Evolutionary conservation across 179 eudicot genomes (phyloP).

Genomic region (Gypsophila paniculata): DNA sequence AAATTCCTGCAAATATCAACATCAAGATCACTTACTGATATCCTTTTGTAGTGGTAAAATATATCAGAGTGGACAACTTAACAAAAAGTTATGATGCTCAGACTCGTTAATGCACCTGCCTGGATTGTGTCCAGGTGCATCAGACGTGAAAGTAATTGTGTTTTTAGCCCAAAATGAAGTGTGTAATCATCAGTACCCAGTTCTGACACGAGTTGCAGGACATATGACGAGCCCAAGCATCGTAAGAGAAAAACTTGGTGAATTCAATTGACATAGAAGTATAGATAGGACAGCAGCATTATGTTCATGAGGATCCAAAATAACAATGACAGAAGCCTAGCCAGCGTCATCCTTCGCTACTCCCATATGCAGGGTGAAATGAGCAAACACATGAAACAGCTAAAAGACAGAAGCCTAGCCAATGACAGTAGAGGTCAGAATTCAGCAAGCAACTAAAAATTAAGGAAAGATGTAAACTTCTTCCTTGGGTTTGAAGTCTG

Average conservation of each 20-base stretch:
- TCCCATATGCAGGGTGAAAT: too few relatives aligned
- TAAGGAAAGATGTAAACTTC: not conserved
- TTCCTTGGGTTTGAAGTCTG: not conserved
- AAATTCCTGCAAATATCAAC: slow-evolving; percentile 20
- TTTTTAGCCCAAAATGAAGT: too few relatives aligned
- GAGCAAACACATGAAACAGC: not conserved
- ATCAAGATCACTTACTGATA: slow-evolving; percentile 5
- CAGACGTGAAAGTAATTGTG: not conserved
- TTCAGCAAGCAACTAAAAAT: not conserved
- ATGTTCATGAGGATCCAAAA: not conserved
- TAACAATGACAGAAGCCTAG: too few relatives aligned
- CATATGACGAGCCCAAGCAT: not conserved
- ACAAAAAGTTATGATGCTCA: not conserved
- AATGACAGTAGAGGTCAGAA: not conserved
- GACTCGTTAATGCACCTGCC: not conserved
- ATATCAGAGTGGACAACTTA: not conserved
- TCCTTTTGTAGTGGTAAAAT: slow-evolving; percentile 1
- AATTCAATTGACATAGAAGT: not conserved
- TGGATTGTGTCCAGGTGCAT: not conserved
- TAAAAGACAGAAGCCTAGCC: not conserved
- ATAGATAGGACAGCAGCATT: not conserved
- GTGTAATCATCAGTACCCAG: not conserved
- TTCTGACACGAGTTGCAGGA: not conserved
- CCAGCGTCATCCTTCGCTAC: too few relatives aligned
- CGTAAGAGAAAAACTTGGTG: not conserved